Base-by-base conservation (phyloP, 257 asterid genomes). In the Solanum pinnatisectum region DNA sequence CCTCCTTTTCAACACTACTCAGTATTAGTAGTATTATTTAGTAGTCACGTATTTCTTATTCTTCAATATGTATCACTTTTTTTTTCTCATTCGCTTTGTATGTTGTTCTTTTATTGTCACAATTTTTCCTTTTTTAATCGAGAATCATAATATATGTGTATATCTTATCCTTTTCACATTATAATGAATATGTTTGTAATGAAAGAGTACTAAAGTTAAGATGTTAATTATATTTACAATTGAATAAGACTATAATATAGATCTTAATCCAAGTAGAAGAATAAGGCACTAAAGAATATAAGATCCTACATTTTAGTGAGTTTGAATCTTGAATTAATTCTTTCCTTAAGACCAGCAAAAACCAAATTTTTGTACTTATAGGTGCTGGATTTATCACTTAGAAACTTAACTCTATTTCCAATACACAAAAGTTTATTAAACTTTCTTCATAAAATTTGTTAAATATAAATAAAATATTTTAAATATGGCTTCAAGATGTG, bases 401-500 rank as follows among this genome's bases (percentile, higher is more conserved):
- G 63, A 2, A 81, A 81, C 16, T 79, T 27, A 4, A 46, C 85
- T 30, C 27, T 18, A 49, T 5, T 15, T 46, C 12, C 30, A 30
- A 18, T 18, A 27, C 37, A 15, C 30, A 32, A 8, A 18, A 9
- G 68, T 81, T 81, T 18, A 46, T 46, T 81, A 20, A 46, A 73
- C 72, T 3, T 18, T 36, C 36, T 56, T 44, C 32, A 23, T 16
- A 30, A 72, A 33, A 33, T 32, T 72, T 72, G 79, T 33, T 33
- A 72, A 16, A 52, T 18, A 72, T 33, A 35, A 74, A 74, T 74
- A 74, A 74, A 22, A 22, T 36, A 36, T 36, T 84, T 81, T 81
- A 10, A 5, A 77, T 65, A 94, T 94, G 96, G 91, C 94, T 52
- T 73, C 95, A 16, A 92, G 90, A 78, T 91, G 95, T 90, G 89